Evolutionary conservation across 176 grass and related monocot genomes (phyloP).

Genomic region (Puccinellia tenuiflora): DNA sequence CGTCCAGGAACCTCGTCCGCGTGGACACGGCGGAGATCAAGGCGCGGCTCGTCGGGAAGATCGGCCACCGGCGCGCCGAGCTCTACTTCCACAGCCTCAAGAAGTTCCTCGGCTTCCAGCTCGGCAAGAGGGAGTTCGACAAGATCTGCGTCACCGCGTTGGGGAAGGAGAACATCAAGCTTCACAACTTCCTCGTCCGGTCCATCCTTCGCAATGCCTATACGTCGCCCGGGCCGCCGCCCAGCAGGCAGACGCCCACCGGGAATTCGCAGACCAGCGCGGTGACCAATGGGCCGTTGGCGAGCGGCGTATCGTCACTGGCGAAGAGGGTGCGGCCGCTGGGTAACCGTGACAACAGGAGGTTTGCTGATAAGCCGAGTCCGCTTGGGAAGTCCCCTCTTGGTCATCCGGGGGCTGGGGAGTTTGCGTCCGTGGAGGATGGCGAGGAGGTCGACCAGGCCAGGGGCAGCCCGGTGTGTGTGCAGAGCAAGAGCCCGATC

Average conservation of each 20-base stretch:
- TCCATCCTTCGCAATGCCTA: constrained; percentile 44
- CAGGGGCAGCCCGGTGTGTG: constrained; percentile 33
- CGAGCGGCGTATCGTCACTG: neutral
- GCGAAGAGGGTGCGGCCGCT: neutral
- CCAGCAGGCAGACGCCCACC: constrained; percentile 34
- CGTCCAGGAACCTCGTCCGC: constrained; percentile 26
- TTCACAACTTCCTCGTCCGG: constrained; percentile 45
- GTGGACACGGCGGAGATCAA: constrained; percentile 43
- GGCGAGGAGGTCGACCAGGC: constrained; percentile 63
- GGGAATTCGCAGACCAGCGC: constrained; percentile 45
- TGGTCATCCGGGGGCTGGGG: constrained; percentile 14
- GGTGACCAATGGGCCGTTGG: constrained; percentile 26
- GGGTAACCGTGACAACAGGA: constrained; percentile 12
- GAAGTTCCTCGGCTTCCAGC: constrained; percentile 34
- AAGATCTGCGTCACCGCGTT: constrained; percentile 37
- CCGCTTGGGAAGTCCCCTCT: constrained; percentile 47
- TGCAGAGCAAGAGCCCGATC: constrained; percentile 51
- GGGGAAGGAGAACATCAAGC: constrained; percentile 52
- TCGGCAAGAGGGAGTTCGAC: constrained; percentile 47
- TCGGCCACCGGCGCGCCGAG: constrained; percentile 35
- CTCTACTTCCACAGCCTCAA: constrained; percentile 37
- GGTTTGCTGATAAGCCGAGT: constrained; percentile 36
- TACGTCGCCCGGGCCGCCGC: neutral
- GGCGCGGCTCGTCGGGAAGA: constrained; percentile 31
- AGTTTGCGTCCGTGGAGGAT: constrained; percentile 55